These are phyloP conservation scores for Sclerotinia borealis DNA, from an alignment of 2,329 filamentous ascomycete species.

Conservation along the genomic window DNA sequence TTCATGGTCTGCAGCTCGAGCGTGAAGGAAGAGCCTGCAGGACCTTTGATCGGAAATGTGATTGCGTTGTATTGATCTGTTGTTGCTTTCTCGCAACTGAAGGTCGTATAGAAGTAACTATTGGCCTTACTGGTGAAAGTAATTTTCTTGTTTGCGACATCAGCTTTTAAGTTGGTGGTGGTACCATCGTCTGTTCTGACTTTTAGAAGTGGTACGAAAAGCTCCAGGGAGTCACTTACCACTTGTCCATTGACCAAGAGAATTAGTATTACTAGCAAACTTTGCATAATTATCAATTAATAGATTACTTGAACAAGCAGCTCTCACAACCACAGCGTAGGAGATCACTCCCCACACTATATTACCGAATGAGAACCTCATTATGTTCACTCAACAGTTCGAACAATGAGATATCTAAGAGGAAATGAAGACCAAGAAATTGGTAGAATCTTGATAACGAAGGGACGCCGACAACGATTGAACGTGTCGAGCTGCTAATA, in stretches of 20 bases:
- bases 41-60: constrained; percentile 42
- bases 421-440: background rate
- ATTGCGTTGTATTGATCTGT: constrained; percentile 43
- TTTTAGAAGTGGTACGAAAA: constrained; percentile 2
- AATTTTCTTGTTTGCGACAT: constrained; percentile 39
- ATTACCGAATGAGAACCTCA: constrained; percentile 3
- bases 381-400: background rate
- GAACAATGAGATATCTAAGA: no score
- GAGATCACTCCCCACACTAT: background rate
- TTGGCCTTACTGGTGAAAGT: constrained; percentile 43
- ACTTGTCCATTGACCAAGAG: constrained; percentile 34
- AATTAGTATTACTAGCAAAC: constrained; percentile 32
- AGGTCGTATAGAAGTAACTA: constrained; percentile 50
- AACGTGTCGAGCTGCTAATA: constrained; percentile 4
- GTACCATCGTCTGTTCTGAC: constrained; percentile 41
- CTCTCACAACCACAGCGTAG: constrained; percentile 16
- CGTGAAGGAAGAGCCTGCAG: constrained; percentile 36
- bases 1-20: constrained; percentile 44
- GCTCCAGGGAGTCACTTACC: constrained; percentile 26
- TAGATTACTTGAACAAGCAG: constrained; percentile 28
- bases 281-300: constrained; percentile 31
- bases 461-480: constrained; percentile 3
- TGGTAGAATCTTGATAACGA: background rate
- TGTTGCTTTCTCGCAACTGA: constrained; percentile 41
- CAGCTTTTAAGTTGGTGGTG: constrained; percentile 38